Evolutionary conservation across 2,329 filamentous ascomycete genomes (phyloP), one percentile per base, ranked within the genome.

Genomic region (Diaporthe destruens): DNA sequence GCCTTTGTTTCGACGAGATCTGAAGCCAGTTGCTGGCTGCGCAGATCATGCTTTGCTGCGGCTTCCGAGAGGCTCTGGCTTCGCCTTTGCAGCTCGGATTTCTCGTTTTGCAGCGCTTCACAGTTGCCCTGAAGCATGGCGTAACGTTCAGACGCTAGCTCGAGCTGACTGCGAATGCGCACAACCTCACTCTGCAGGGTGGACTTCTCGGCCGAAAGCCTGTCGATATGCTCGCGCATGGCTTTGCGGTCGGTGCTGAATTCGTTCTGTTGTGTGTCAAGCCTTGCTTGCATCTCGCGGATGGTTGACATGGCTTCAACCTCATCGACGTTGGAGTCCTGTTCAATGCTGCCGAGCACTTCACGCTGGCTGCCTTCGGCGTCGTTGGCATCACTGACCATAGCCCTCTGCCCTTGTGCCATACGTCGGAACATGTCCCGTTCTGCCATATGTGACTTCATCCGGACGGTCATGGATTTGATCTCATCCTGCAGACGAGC

Each of bases 381-480:
- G 1, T 91, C 91, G 20, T 89, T 87, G 54, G 92, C 85, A 74
- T 95, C 92, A 16, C 84, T 86, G 80, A 89, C 80, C 79, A 88
- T 78, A 79, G 86, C 80, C 83, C 91, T 82, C 75, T 96, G 93
- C 2, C 47, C 47, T 76, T 96, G 93, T 39, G 98, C 89, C 86
- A 98, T 95, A 68, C 95, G 94, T 29, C 96, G 92, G 91, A 98
- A 98, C 90, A 98, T 98, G 80, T 99, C 96, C 75, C 96, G 92
- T 84, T 99, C 96, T 78, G 95, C 94, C 80, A 96, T 94, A 81
- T 97, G 98, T 81, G 94, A 97, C 84, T 98, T 94, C 75, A 95
- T 93, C 72, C 95, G 94, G 39, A 93, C 91, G 55, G 93, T 90
- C 76, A 98, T 92, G 16, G 93, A 93, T 76, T 92, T 90, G 68